Evolutionary conservation across 2,329 filamentous ascomycete genomes (phyloP).

Genomic region (Diaporthe nobilis): DNA sequence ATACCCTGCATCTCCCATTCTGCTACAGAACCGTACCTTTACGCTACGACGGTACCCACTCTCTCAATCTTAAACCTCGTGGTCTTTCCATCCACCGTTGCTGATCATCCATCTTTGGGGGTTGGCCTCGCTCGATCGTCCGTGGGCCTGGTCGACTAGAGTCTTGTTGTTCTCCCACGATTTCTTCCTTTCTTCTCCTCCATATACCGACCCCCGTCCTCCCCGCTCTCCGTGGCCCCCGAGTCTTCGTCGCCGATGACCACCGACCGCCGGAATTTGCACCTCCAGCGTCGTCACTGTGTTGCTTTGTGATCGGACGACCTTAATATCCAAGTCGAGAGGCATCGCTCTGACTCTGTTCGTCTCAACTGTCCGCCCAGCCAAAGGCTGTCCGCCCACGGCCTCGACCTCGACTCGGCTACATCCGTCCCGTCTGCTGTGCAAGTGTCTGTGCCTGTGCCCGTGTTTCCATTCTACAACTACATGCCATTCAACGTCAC

Average conservation of each 20-base stretch:
- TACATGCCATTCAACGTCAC: slow-evolving; percentile 17
- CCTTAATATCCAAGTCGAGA: not conserved
- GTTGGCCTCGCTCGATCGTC: slow-evolving; percentile 13
- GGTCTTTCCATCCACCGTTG: slow-evolving; percentile 32
- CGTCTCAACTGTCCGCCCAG: slow-evolving; percentile 15
- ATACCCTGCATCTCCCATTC: slow-evolving; percentile 24
- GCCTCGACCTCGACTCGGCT: slow-evolving; percentile 27
- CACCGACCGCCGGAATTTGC: slow-evolving; percentile 15
- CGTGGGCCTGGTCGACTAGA: slow-evolving; percentile 6
- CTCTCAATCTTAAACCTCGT: slow-evolving; percentile 34
- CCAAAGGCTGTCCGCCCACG: not conserved
- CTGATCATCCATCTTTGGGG: slow-evolving; percentile 11
- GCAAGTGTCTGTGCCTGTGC: slow-evolving; percentile 28
- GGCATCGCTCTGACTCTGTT: slow-evolving; percentile 22
- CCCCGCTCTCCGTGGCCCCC: not conserved
- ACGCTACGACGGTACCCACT: slow-evolving; percentile 33
- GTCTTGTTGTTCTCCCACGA: not conserved
- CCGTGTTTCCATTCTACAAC: slow-evolving; percentile 23
- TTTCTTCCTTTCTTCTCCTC: slow-evolving; percentile 10
- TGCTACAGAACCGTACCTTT: slow-evolving; percentile 18
- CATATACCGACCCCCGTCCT: not conserved
- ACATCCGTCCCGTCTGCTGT: slow-evolving; percentile 25
- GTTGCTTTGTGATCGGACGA: slow-evolving; percentile 8
- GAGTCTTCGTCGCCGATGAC: not conserved
- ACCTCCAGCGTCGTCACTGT: not conserved